Base-by-base conservation (phyloP, 2,329 filamentous ascomycete species). In the Colletotrichum falcatum region DNA sequence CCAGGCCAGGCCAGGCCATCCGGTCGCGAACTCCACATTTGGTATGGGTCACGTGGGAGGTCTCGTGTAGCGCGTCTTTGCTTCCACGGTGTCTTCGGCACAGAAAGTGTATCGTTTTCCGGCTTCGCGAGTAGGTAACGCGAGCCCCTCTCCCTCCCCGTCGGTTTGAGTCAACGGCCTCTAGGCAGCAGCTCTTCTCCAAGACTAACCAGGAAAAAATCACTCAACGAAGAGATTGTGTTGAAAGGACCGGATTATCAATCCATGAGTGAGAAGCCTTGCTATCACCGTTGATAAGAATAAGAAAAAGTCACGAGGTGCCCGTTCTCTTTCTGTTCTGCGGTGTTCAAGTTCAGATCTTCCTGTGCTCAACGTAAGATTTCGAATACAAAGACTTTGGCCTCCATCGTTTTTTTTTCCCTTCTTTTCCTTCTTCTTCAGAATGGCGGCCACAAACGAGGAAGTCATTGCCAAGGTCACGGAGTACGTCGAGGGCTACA, bases 401-500 rank as follows among this genome's bases (percentile, higher is more conserved):
- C 35, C 14, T 14, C 35, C 5, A 28, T 4, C 18, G 6, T 51
- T 1, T 55, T 33, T 23, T 37, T 14, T 37, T 14, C 14, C 14
- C 35, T 14, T 5, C 35, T 14, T 37, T 14, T n/a, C n/a, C n/a
- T 18, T 6, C 14, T 16, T 39, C 6, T 11, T 33, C 51, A 49
- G 6, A n/a, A 55, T 48, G 3, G 48, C 63, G 26, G 28, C 42
- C 3, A 59, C n/a, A 65, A 76, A 80, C 66, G 79, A 83, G 68
- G 80, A 82, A 54, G 80, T 85, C 66, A 83, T 92, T 73, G 82
- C 89, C 77, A 80, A 83, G 60, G 88, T 91, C 70, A 89, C 88
- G 23, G 81, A 82, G 55, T 93, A 91, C 78, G 90, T 94, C 63
- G 54, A 89, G 76, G 83, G 85, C 51, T 94, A 92, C 84, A 95